Evolutionary conservation across 2,329 filamentous ascomycete genomes (phyloP), one percentile per base, ranked within the genome.

Genomic region (Microdochium bolleyi): DNA sequence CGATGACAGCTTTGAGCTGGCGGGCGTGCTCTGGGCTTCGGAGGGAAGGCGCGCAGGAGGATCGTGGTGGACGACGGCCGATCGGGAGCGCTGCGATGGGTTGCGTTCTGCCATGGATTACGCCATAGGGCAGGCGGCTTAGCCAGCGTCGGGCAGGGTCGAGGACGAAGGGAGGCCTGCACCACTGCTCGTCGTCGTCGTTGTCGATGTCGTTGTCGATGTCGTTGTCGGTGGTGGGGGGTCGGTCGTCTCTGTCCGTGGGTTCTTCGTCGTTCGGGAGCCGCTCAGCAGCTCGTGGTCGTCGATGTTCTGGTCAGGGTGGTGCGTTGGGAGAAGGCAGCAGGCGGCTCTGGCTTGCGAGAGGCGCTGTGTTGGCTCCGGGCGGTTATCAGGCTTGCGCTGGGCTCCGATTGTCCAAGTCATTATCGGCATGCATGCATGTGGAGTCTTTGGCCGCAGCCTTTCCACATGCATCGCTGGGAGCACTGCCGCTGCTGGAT

Each of bases 31-130:
- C 13, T 21, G 16, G 41, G 52, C 41, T 25, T 49, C 51, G 60
- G 71, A 68, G 62, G 73, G 73, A 70, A 75, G 74, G 73, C 72
- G 76, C 75, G 72, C 72, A 73, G 65, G 58, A 54, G 63, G 61
- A 64, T 78, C 73, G 76, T 77, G 76, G 41, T 46, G 21, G 70
- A 80, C 75, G 71, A 73, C 72, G 76, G 69, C 72, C 73, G 73
- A 73, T 75, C 72, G 70, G 67, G 72, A 71, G 70, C 73, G 73
- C 72, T 67, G 66, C 62, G 60, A 53, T 59, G 57, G 64, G 65
- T 70, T 83, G 82, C 75, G 79, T 77, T 83, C 79, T 82, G 80
- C 80, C 80, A 83, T 83, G 78, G 76, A 80, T 80, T 82, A 83
- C 80, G 80, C 80, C 80, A 83, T 83, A 70, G 74, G 78, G 73